Conservation (phyloP, 106 monocot species). For the Acorus gramineus region DNA sequence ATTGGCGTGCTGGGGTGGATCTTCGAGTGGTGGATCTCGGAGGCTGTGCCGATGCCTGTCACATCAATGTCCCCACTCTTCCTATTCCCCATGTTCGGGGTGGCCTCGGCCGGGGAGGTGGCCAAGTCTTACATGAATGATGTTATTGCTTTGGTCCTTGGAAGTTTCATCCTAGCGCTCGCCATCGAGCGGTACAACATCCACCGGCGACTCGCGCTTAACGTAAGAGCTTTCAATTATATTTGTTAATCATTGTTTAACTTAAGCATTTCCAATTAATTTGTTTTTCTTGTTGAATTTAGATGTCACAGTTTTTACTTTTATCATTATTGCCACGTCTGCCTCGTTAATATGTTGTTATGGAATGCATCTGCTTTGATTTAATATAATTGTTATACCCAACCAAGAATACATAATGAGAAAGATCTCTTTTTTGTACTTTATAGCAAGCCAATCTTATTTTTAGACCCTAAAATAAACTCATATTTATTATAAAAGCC, state of each 20-base stretch:
- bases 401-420: no score
- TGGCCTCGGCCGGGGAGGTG: slow-evolving; percentile 44
- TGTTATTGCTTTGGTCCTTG: slow-evolving; percentile 81
- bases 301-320: no score
- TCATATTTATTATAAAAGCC: no score
- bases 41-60: slow-evolving; percentile 80
- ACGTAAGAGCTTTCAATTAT: slow-evolving; percentile 20
- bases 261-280: neutral
- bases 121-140: slow-evolving; percentile 95
- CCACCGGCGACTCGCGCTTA: slow-evolving; percentile 78
- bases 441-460: no score
- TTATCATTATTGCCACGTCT: no score
- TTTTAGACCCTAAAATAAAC: no score
- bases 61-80: slow-evolving; percentile 87
- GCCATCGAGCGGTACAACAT: slow-evolving; percentile 93
- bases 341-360: no score
- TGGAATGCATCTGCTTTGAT: no score
- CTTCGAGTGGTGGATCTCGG: slow-evolving; percentile 87
- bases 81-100: slow-evolving; percentile 77
- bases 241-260: neutral
- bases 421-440: no score
- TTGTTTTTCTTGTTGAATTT: no score
- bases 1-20: slow-evolving; percentile 76
- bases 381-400: no score
- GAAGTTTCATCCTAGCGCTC: slow-evolving; percentile 90